Evolutionary conservation across 176 grass and related monocot species (phyloP), one percentile per base, ranked within the genome.

Genomic region (Carex cristatella): DNA sequence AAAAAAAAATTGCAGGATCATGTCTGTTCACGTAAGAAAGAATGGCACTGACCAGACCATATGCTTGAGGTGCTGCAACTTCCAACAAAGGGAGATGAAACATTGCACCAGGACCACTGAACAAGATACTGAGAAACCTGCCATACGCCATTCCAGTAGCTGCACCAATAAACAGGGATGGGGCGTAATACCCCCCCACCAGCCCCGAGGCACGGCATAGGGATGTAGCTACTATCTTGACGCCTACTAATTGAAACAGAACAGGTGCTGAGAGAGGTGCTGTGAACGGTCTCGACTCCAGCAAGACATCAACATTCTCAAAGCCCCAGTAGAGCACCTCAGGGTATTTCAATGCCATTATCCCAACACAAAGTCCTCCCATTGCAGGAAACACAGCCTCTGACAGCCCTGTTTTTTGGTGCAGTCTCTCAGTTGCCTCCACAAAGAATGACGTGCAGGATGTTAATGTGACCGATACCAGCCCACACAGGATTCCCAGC

Each of bases 121-220:
- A 88, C 81, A 90, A 86, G 78, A 89, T 91, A 35, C 80, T 80
- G 72, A 92, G 69, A 83, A 94, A 89, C 77, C 94, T 94, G 32
- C 95, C 95, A 86, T 98, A 98, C 46, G 93, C 89, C 95, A 98
- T 98, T 37, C 95, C 95, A 78, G 89, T 92, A 84, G 95, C 95
- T 83, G 93, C 95, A 84, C 95, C 95, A 68, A 98, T 95, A 92
- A 95, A 98, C 76, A 98, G 91, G 28, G 93, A 94, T 44, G 95
- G 95, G 76, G 95, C 93, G 83, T 98, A 98, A 76, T 94, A 94
- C 77, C 93, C 95, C 51, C 95, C 95, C 60, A 98, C 89, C 89
- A 98, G 87, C 81, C 95, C 95, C 84, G 92, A 93, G 61, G 95
- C 93, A n/a, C 89, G 88, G 64, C 91, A 90, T 54, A 98, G 84